These are phyloP conservation scores for Gaeumannomyces tritici DNA, from an alignment of 2,329 filamentous ascomycete species.

Conservation along the genomic window DNA sequence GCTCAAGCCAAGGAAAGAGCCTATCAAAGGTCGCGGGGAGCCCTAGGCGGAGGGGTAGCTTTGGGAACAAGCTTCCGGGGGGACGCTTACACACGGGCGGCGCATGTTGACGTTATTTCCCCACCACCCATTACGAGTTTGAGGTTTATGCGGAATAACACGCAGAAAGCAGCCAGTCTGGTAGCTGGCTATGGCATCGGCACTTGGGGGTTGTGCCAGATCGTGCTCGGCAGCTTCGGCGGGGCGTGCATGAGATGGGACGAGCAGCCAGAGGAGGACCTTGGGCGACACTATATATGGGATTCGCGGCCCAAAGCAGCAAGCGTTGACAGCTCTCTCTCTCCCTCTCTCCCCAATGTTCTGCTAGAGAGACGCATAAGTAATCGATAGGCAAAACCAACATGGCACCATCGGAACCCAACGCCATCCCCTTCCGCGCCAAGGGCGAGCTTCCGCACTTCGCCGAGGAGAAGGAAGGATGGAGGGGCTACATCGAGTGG, in stretches of 20 bases:
- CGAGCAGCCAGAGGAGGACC: neutral
- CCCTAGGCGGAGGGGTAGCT: no score
- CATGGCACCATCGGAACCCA: neutral
- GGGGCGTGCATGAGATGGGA: neutral
- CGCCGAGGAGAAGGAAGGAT: neutral
- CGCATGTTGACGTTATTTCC: neutral
- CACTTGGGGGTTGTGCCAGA: neutral
- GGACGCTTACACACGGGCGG: neutral
- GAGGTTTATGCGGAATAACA: neutral
- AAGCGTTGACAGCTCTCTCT: no score
- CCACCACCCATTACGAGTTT: neutral
- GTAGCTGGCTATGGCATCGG: neutral
- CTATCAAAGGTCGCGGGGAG: no score
- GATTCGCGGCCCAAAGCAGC: neutral
- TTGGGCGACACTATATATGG: neutral
- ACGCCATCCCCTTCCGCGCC: neutral
- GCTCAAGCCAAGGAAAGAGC: no score
- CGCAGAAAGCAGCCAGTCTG: neutral
- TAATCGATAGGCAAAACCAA: neutral
- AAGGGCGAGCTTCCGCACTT: neutral
- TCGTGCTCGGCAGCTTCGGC: neutral
- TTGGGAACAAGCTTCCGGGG: neutral
- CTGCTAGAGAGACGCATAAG: neutral
- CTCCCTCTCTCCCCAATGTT: neutral
- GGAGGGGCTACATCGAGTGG: conserved; percentile 53